These are phyloP conservation scores for Amaranthus hypochondriacus DNA, from an alignment of 148 eudicot genomes.

Conservation along the genomic window DNA sequence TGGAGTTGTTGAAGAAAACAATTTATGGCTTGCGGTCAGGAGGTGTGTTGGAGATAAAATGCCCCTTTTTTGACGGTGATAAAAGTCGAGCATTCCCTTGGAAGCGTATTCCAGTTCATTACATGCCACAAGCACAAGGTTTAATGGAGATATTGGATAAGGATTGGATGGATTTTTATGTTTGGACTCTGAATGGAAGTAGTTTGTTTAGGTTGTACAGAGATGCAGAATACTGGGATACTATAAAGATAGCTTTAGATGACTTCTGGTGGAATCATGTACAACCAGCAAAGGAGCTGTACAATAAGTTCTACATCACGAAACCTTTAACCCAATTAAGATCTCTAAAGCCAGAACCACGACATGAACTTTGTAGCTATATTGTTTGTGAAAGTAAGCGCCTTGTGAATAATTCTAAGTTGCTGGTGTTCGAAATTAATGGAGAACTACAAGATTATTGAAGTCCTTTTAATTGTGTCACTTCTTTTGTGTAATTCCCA, in stretches of 20 bases:
- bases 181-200: conserved; percentile 72
- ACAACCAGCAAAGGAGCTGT: conserved; percentile 63
- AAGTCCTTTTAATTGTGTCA: neutral
- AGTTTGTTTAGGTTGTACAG: conserved; percentile 67
- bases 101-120: conserved; percentile 53
- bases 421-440: conserved; percentile 55
- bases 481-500: neutral
- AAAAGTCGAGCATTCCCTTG: conserved; percentile 48
- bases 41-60: conserved; percentile 76
- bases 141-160: conserved; percentile 75
- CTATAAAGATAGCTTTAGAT: conserved; percentile 48
- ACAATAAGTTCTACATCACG: conserved; percentile 29
- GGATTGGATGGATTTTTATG: conserved; percentile 87
- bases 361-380: conserved; percentile 43
- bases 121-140: conserved; percentile 87
- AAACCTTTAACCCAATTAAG: conserved; percentile 49
- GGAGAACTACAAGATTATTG: conserved; percentile 37
- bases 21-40: conserved; percentile 44
- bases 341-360: conserved; percentile 49
- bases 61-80: conserved; percentile 66
- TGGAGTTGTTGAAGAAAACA: conserved; percentile 44
- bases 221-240: conserved; percentile 63
- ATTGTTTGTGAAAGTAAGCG: conserved; percentile 53
- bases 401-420: conserved; percentile 42
- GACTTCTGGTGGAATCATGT: conserved; percentile 95